Evolutionary conservation across 352 stramenopile genomes (phyloP).

Genomic region (Paralagenidium karlingii): DNA sequence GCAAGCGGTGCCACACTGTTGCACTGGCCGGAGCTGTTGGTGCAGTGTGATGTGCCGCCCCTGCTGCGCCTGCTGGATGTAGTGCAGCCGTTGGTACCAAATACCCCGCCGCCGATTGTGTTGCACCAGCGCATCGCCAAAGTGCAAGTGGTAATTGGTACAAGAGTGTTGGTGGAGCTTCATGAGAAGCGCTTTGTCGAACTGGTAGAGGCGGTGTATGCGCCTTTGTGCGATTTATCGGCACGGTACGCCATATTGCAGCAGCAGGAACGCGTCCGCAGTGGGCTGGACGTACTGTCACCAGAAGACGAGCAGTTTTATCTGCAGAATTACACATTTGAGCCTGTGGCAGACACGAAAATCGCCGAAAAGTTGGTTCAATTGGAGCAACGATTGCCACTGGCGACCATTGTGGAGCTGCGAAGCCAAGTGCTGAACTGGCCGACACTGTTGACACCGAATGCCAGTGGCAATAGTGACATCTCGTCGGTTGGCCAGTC

Average conservation of each 20-base stretch:
- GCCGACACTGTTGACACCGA: no score
- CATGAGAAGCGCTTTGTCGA: no score
- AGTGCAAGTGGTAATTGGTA: no score
- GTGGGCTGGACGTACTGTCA: constrained; percentile 17
- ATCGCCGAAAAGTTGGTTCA: constrained; percentile 17
- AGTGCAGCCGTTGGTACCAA: constrained; percentile 46
- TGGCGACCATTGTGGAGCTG: constrained; percentile 34
- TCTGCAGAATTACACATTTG: constrained; percentile 26
- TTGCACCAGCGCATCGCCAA: constrained; percentile 22
- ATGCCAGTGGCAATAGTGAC: no score
- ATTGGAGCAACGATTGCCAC: constrained; percentile 25
- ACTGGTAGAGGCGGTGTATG: no score
- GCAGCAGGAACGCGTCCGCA: constrained; percentile 32
- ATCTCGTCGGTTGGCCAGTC: no score
- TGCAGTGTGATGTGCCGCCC: constrained; percentile 36
- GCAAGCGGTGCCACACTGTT: constrained; percentile 18
- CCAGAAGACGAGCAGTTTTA: constrained; percentile 42
- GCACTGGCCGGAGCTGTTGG: constrained; percentile 18
- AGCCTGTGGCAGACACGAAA: constrained; percentile 23
- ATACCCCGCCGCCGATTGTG: constrained; percentile 28
- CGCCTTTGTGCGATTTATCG: no score
- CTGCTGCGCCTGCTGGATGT: constrained; percentile 40
- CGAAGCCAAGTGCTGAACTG: constrained; percentile 22
- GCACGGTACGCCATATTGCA: constrained; percentile 21
- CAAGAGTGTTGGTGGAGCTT: no score